A percentile compares a stretch with the other conserved stretches of the same genome.
phyloP scores from a whole-genome alignment of 352 stramenopile species.

The Phytopythium oedochilum region DNA sequence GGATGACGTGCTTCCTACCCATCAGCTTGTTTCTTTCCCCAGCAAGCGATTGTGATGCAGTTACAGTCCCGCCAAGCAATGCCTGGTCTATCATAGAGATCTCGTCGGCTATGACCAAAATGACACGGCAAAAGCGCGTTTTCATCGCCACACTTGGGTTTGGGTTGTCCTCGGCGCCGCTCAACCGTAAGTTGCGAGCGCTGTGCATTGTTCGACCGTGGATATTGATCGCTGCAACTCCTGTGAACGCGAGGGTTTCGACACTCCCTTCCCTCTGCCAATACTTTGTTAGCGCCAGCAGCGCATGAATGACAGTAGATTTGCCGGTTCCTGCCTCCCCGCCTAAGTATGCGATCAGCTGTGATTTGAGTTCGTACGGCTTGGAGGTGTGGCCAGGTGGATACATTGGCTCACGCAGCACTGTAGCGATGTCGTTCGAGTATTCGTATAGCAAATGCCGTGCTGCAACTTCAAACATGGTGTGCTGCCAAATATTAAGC shows the following conservation, averaged over 20 bases:
- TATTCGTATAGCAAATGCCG: slow-evolving; percentile 17
- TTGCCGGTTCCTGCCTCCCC: slow-evolving; percentile 20
- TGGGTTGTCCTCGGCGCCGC: background rate
- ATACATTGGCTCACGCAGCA: background rate
- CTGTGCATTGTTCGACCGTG: slow-evolving; percentile 16
- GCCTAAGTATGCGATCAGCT: slow-evolving; percentile 10
- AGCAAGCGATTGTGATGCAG: slow-evolving; percentile 4
- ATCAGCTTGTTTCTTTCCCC: slow-evolving; percentile 2
- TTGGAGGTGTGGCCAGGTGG: background rate
- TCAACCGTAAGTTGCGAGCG: slow-evolving; percentile 10
- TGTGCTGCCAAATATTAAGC: slow-evolving; percentile 27
- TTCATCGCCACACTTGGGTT: slow-evolving; percentile 13
- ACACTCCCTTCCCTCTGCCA: slow-evolving; percentile 5
- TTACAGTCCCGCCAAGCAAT: slow-evolving; percentile 11
- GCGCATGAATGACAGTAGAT: slow-evolving; percentile 14
- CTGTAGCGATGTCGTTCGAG: slow-evolving; percentile 4
- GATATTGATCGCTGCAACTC: slow-evolving; percentile 12
- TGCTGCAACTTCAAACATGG: slow-evolving; percentile 14
- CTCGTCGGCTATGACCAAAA: slow-evolving; percentile 18
- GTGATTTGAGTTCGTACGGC: slow-evolving; percentile 2
- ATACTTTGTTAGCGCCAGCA: slow-evolving; percentile 4
- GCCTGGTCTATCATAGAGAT: slow-evolving; percentile 19
- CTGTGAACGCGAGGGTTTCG: slow-evolving; percentile 10
- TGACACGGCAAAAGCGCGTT: slow-evolving; percentile 1
- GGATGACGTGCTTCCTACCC: slow-evolving; percentile 15